Conservation (phyloP, 345 rosid species). For the Arabidopsis thaliana region TAIR10.1 NC_003076.8:25095001-25095500, state of each 20-base stretch:
- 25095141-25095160: constrained; percentile 10
- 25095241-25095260: not conserved
- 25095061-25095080: constrained; percentile 33
- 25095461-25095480: not conserved
- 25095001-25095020: constrained; percentile 22
- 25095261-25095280: not conserved
- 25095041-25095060: constrained; percentile 40
- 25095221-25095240: not conserved
- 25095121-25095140: constrained; percentile 20
- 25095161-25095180: not conserved
- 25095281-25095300: not conserved
- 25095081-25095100: constrained; percentile 14
- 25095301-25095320: too few relatives aligned
- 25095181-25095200: constrained; percentile 3
- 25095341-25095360: too few relatives aligned
- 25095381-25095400: too few relatives aligned
- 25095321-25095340: too few relatives aligned
- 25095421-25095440: not conserved
- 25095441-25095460: not conserved
- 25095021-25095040: constrained; percentile 24
- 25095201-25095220: not conserved
- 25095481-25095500: constrained; percentile 10
- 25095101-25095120: constrained; percentile 32
- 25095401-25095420: too few relatives aligned
- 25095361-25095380: too few relatives aligned